Conservation (phyloP, 768 basidiomycete species). For the Galerina sulciceps region DNA sequence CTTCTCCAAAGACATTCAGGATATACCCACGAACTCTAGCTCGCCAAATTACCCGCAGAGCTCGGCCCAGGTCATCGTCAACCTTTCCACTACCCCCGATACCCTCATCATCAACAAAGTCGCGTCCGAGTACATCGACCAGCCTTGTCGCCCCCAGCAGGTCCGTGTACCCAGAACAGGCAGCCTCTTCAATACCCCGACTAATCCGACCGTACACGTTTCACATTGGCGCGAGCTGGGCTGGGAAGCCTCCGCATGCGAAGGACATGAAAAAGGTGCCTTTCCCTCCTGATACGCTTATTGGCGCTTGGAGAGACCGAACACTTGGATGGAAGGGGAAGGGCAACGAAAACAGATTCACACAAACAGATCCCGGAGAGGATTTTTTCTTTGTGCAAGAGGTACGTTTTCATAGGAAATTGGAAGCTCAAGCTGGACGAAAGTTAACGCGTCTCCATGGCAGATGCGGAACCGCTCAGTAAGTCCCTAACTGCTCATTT, state of each 20-base stretch:
- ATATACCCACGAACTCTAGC: slow-evolving; percentile 17
- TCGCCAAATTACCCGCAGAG: slow-evolving; percentile 15
- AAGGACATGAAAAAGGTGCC: slow-evolving; percentile 40
- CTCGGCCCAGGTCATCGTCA: neutral
- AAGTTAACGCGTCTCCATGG: slow-evolving; percentile 13
- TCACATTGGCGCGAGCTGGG: slow-evolving; percentile 80
- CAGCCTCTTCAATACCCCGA: slow-evolving; percentile 6
- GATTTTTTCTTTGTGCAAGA: slow-evolving; percentile 67
- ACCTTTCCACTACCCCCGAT: slow-evolving; percentile 4
- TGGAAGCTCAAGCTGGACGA: neutral
- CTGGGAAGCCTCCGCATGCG: slow-evolving; percentile 63
- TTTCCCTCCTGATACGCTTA: slow-evolving; percentile 59
- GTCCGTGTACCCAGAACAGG: neutral
- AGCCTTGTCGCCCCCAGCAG: neutral
- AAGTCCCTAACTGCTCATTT: slow-evolving; percentile 39
- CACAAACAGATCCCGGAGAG: slow-evolving; percentile 40
- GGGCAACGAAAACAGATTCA: slow-evolving; percentile 21
- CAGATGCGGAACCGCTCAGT: slow-evolving; percentile 85
- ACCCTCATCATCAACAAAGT: neutral
- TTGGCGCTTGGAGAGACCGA: slow-evolving; percentile 74
- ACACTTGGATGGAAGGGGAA: slow-evolving; percentile 51
- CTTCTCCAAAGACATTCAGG: too few species aligned
- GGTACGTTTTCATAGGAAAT: slow-evolving; percentile 41
- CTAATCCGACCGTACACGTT: slow-evolving; percentile 61
- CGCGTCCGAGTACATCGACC: neutral